Conservation (phyloP, 2,329 filamentous ascomycete species). For the Fusarium oxysporum region DNA sequence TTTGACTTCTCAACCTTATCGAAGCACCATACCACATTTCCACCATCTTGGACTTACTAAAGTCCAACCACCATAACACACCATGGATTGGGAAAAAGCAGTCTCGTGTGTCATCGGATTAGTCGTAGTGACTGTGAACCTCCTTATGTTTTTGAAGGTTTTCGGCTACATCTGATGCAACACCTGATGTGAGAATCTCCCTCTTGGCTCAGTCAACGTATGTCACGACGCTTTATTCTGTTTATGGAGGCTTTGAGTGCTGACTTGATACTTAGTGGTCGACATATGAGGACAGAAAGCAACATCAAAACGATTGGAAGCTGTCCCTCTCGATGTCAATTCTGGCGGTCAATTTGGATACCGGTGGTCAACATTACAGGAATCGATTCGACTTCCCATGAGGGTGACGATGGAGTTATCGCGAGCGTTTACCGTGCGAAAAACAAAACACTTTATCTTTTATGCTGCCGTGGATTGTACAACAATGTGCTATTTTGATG, state of each 20-base stretch:
- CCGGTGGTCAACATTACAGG: too few relatives aligned
- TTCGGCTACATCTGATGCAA: background rate
- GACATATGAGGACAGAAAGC: too few relatives aligned
- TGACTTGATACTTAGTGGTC: background rate
- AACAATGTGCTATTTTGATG: too few relatives aligned
- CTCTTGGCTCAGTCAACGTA: background rate
- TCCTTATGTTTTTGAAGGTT: background rate
- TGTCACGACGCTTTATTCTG: background rate
- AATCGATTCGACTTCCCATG: rapidly evolving
- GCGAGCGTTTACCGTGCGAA: too few relatives aligned
- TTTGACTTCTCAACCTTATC: background rate
- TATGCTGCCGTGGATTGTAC: rapidly evolving
- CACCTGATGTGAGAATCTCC: background rate
- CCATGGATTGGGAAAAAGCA: background rate
- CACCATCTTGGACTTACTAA: background rate
- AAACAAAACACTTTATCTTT: background rate
- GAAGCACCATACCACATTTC: background rate
- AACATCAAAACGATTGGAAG: rapidly evolving
- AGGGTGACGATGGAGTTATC: background rate
- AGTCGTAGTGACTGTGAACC: background rate
- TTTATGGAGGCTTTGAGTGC: background rate
- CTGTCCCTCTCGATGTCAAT: rapidly evolving
- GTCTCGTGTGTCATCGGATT: background rate
- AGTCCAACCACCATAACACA: background rate
- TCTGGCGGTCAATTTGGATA: rapidly evolving